phyloP scores from a whole-genome alignment of 495 filamentous ascomycete genomes.

The Hyaloscypha hepaticicola region DNA sequence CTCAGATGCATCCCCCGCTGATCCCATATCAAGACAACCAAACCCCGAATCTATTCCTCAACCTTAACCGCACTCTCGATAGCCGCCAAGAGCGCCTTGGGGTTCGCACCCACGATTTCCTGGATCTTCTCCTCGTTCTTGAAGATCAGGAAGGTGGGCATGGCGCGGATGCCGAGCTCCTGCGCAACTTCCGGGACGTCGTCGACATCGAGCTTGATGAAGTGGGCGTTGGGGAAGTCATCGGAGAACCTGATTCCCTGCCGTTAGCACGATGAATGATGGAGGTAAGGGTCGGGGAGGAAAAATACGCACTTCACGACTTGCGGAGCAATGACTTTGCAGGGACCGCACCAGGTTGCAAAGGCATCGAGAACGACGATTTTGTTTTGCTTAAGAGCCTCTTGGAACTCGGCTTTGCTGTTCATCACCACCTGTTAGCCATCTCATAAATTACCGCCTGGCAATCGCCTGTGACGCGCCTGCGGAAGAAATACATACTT shows the following conservation, averaged over 20 bases:
- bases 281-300: slow-evolving; percentile 3
- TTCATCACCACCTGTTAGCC: slow-evolving; percentile 27
- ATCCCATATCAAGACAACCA: too few relatives aligned
- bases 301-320: slow-evolving; percentile 12
- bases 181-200: slow-evolving; percentile 70
- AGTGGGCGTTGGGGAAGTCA: slow-evolving; percentile 56
- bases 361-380: slow-evolving; percentile 83
- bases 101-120: slow-evolving; percentile 83
- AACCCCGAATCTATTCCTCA: background rate
- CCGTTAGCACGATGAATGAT: slow-evolving; percentile 3
- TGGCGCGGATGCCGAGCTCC: slow-evolving; percentile 83
- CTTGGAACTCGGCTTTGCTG: slow-evolving; percentile 64
- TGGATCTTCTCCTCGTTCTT: slow-evolving; percentile 66
- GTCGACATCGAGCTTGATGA: slow-evolving; percentile 95
- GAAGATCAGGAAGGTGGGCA: slow-evolving; percentile 93
- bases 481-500: slow-evolving; percentile 38
- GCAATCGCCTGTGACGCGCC: background rate
- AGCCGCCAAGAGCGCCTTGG: slow-evolving; percentile 55
- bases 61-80: slow-evolving; percentile 37
- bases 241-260: slow-evolving; percentile 50
- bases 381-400: slow-evolving; percentile 50
- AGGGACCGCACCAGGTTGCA: slow-evolving; percentile 93
- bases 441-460: background rate
- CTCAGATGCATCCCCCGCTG: too few relatives aligned
- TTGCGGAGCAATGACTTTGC: slow-evolving; percentile 79